Base-by-base conservation (phyloP, 2,329 filamentous ascomycete species). In the Dichotomopilus funicola region DNA sequence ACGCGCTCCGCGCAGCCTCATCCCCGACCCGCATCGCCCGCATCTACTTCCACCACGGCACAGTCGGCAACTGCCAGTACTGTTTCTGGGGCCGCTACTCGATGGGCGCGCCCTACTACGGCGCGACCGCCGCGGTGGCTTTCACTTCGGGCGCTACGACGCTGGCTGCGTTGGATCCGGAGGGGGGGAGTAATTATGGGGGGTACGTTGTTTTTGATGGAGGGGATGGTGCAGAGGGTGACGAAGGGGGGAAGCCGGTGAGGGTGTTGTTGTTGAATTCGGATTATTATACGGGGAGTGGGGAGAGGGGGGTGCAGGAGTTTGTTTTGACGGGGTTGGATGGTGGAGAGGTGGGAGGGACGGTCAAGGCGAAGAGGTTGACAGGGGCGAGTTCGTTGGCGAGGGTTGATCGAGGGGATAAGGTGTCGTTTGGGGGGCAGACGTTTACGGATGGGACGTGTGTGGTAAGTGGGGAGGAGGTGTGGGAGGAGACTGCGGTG, bases 41-140 rank as follows among this genome's bases (percentile, higher is more conserved):
- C n/a, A 66, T 66, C 0, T 79, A 78, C 59, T 80, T 79, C 68
- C 78, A 80, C 61, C 74, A 76, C 10, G 73, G 77, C 11, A 80
- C 78, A 0, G 72, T 80, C 7, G 77, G 76, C 3, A 76, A 78
- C 62, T 79, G 77, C 58, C 71, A 73, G 59, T 78, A 78, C 61
- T 75, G 73, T 63, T 77, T 72, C 68, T 77, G 72, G 71, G 74
- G 73, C 2, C 67, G 72, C 3, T 76, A 78, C 60, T 70, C 65
- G 43, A 78, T 78, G 70, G 76, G 76, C 0, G 71, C 75, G 0
- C 76, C 78, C 0, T 81, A 79, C 62, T 79, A 77, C 54, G 78
- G 78, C 4, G 78, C 77, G 0, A 76, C 75, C 47, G 73, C 73
- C 3, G 76, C 76, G 1, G 71, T 73, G 2, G 71, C 74, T n/a